A percentile compares a stretch with the other conserved stretches of the same genome.
These are phyloP conservation scores for Copromyces sp. DNA, from an alignment of 495 filamentous ascomycete genomes.

Conservation along the genomic window DNA sequence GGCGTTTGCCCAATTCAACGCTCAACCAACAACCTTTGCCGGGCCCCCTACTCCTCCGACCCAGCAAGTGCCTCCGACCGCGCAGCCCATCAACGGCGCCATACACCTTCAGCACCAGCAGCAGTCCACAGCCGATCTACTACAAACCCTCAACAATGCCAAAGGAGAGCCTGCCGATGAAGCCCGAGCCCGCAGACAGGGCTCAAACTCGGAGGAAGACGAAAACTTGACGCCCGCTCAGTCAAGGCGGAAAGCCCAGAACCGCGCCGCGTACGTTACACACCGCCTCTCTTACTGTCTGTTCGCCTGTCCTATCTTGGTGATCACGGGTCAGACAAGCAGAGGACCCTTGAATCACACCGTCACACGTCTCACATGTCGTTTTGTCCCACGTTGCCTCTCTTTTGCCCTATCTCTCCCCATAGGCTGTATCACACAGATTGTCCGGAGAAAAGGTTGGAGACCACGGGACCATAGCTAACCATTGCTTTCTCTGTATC, in stretches of 20 bases:
- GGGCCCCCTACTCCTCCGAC: slow-evolving; percentile 36
- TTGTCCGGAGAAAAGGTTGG: background rate
- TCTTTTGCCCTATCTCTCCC: background rate
- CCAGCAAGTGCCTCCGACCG: slow-evolving; percentile 11
- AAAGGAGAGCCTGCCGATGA: slow-evolving; percentile 19
- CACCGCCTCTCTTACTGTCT: slow-evolving; percentile 4
- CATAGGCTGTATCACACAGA: background rate
- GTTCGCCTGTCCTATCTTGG: background rate
- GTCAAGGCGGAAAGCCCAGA: slow-evolving; percentile 85
- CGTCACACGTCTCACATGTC: background rate
- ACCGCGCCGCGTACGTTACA: slow-evolving; percentile 79
- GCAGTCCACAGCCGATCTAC: slow-evolving; percentile 18
- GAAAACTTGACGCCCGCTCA: slow-evolving; percentile 64
- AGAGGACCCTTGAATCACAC: background rate
- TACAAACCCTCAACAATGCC: slow-evolving; percentile 25
- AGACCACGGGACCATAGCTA: background rate
- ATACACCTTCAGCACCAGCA: slow-evolving; percentile 14
- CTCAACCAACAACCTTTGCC: slow-evolving; percentile 25
- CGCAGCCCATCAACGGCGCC: slow-evolving; percentile 20
- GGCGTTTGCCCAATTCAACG: slow-evolving; percentile 30
- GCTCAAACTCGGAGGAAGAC: slow-evolving; percentile 44
- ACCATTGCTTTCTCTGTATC: background rate
- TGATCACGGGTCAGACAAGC: background rate
- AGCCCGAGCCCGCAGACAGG: slow-evolving; percentile 32
- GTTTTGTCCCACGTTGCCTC: background rate